Conservation (phyloP, 2,329 filamentous ascomycete species). For the Phialemoniopsis sp. region DNA sequence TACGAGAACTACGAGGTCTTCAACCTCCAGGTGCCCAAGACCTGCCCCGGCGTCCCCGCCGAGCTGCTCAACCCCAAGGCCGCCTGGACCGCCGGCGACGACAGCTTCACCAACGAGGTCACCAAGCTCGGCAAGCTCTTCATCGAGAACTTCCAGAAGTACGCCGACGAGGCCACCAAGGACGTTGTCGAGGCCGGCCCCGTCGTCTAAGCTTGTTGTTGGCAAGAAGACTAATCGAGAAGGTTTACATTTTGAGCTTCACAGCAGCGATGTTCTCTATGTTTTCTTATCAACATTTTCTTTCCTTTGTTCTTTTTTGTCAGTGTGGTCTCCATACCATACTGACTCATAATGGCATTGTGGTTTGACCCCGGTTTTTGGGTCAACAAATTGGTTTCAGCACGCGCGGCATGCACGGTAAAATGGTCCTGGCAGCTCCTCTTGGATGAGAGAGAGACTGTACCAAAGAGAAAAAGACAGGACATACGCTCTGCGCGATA, state of each 20-base stretch:
- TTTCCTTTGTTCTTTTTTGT: no score
- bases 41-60: slow-evolving; percentile 80
- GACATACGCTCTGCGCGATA: no score
- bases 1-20: slow-evolving; percentile 96
- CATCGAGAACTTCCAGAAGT: slow-evolving; percentile 97
- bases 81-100: slow-evolving; percentile 79
- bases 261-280: not conserved
- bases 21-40: slow-evolving; percentile 93
- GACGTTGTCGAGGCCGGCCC: slow-evolving; percentile 71
- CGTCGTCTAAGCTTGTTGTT: slow-evolving; percentile 23
- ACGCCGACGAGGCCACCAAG: slow-evolving; percentile 75
- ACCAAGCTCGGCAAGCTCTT: slow-evolving; percentile 87
- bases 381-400: no score
- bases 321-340: no score
- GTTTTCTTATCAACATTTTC: not conserved
- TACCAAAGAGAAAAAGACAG: no score
- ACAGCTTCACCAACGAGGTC: slow-evolving; percentile 83
- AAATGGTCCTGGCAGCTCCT: no score
- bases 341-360: no score
- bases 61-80: slow-evolving; percentile 94
- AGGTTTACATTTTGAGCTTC: not conserved
- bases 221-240: not conserved
- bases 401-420: no score
- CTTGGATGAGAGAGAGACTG: no score
- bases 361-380: no score